Base-by-base conservation (phyloP, 2,329 filamentous ascomycete species). In the Aspergillus amoenus region DNA sequence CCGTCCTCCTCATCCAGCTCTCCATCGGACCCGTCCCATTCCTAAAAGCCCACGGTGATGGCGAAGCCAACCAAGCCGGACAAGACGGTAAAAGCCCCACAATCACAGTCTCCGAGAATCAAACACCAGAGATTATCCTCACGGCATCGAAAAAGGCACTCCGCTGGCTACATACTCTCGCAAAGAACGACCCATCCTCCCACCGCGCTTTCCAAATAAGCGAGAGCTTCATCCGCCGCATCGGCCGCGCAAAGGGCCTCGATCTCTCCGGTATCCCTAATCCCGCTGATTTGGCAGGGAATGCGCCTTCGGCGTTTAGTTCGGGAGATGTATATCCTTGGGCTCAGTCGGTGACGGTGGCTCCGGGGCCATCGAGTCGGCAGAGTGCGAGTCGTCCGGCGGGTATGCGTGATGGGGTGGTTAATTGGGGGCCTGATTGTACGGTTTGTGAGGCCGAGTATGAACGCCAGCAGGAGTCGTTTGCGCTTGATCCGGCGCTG, bases 1-100 rank as follows among this genome's bases (percentile, higher is more conserved):
- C 70, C 9, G 64, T 78, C 15, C 62, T 78, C 18, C 66, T 78
- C 41, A 70, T 75, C 13, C 52, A 61, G n/a, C 40, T 59, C 17
- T 30, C 34, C 11, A 22, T 55, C 5, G 52, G 52, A 5, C 37
- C 32, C 13, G 24, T 55, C 22, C 44, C 39, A 4, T 44, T 30
- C 27, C 27, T 30, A 30, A 8, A 8, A 11, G 9, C 3, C 27
- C 27, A 30, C 27, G 34, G 30, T 18, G 43, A 55, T 24, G 27
- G 22, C 17, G 15, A 11, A 11, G 18, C 18, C 18, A 18, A 18
- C 2, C 6, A 42, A 5, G 5, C 3, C 18, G 7, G 18, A 3
- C 22, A 27, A 21, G 18, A 5, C 3, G 13, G 9, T n/a, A 21
- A 4, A 40, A 4, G 4, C 1, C 15, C 42, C 12, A 30, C 3